phyloP scores from a whole-genome alignment of 2,329 filamentous ascomycete species.

The Botryotinia narcissicola region DNA sequence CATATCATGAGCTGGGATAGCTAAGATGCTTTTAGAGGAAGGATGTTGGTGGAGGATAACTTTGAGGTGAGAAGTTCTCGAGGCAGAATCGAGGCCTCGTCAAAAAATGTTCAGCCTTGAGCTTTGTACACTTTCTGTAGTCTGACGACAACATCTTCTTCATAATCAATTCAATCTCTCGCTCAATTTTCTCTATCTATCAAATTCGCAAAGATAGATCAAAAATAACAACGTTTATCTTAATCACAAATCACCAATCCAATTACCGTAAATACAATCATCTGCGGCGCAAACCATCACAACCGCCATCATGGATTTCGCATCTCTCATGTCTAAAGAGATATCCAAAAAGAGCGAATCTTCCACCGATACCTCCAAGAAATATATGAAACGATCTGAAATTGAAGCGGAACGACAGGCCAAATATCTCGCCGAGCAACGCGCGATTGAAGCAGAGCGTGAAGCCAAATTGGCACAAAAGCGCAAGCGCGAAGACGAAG shows the following conservation, averaged over 20 bases:
- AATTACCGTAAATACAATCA: neutral
- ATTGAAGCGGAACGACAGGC: constrained; percentile 78
- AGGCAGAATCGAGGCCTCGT: constrained; percentile 22
- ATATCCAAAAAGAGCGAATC: constrained; percentile 74
- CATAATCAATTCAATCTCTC: neutral
- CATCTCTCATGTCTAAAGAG: constrained; percentile 86
- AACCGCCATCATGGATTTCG: constrained; percentile 78
- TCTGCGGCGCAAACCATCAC: neutral
- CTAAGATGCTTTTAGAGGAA: neutral
- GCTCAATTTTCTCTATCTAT: neutral
- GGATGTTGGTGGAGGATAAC: constrained; percentile 21
- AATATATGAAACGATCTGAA: constrained; percentile 83
- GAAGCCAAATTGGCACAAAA: constrained; percentile 70
- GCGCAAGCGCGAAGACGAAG: constrained; percentile 86
- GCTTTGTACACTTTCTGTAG: constrained; percentile 2
- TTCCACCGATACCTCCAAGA: constrained; percentile 50
- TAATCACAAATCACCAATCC: neutral
- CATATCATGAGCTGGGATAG: neutral
- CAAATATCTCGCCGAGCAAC: constrained; percentile 80
- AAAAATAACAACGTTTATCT: neutral
- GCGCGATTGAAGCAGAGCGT: constrained; percentile 68
- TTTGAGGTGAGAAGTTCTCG: constrained; percentile 19
- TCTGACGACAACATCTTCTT: neutral
- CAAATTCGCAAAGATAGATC: neutral
- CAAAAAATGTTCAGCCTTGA: constrained; percentile 21